Base-by-base conservation (phyloP, 2,329 filamentous ascomycete species). In the Sarocladium strictum region DNA sequence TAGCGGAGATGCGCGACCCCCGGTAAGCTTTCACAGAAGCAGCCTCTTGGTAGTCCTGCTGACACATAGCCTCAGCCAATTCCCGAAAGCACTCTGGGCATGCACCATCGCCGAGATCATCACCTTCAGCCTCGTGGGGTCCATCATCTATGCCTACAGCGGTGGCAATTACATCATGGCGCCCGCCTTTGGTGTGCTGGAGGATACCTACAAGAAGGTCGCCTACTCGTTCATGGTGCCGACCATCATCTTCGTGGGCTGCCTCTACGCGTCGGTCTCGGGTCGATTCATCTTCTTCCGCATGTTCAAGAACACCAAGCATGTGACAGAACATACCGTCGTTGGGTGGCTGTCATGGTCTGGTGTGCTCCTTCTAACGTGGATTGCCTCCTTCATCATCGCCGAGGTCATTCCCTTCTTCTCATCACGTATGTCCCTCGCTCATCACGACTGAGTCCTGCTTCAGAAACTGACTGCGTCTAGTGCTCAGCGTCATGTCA, bases 181-280 rank as follows among this genome's bases (percentile, higher is more conserved):
- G 0, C 92, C 92, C 0, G 92, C 92, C 0, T 97, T 97, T 61
- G 91, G 90, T 11, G 92, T 89, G 1, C 76, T 97, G 19, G 79
- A 87, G 40, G 82, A 89, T 47, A 76, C 86, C 1, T 94, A 86
- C 73, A 91, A 94, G 74, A 96, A 96, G 74, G 79, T 94, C 2
- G 82, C 89, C 0, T 97, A 96, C 71, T 91, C 87, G 12, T 96
- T 97, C 75, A 96, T 96, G 91, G 87, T 97, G 27, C 92, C 92
- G 0, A 97, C 92, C 0, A 79, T 97, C 60, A 90, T 97, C 65
- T 97, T 97, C 75, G 72, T 97, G 3, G 92, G 92, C 9, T 90
- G 94, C 0, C 72, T 97, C n/a, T 97, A 97, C 67, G 91, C 92
- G 14, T 94, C 89, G 0, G 90, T 97, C 1, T 92, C 90, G 3